These are phyloP conservation scores for Dendrocalamus sinicus DNA, from an alignment of 176 grass and related monocot species.

Conservation along the genomic window DNA sequence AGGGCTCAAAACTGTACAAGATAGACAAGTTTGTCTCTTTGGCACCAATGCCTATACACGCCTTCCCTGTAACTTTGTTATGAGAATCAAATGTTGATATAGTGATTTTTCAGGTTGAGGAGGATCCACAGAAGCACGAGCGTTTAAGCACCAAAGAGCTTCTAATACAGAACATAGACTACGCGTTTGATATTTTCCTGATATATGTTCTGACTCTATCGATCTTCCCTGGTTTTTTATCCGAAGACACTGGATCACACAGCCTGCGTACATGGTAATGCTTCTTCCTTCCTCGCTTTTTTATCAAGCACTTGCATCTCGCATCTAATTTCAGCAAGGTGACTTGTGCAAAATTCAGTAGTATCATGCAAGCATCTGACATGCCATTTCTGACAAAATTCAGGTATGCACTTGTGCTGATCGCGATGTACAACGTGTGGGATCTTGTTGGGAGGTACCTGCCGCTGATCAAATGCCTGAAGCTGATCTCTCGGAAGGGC, in stretches of 20 bases:
- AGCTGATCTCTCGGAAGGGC: conserved; percentile 57
- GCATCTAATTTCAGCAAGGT: background rate
- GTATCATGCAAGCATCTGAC: background rate
- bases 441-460: conserved; percentile 76
- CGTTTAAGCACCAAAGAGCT: conserved; percentile 78
- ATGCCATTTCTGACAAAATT: conserved; percentile 33
- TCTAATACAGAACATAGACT: conserved; percentile 75
- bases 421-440: conserved; percentile 69
- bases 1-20: conserved; percentile 43
- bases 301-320: background rate
- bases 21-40: conserved; percentile 24
- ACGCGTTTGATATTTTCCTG: conserved; percentile 64
- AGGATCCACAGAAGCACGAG: conserved; percentile 68
- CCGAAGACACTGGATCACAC: conserved; percentile 90
- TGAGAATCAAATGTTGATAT: background rate
- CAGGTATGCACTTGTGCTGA: conserved; percentile 74
- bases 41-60: background rate
- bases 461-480: conserved; percentile 58
- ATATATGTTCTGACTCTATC: conserved; percentile 90
- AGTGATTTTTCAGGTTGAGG: conserved; percentile 54
- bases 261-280: conserved; percentile 67
- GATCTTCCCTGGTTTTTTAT: conserved; percentile 91
- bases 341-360: background rate
- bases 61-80: background rate
- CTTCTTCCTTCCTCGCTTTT: background rate